phyloP scores from a whole-genome alignment of 306 rosid species.

The Vigna hirtella region DNA sequence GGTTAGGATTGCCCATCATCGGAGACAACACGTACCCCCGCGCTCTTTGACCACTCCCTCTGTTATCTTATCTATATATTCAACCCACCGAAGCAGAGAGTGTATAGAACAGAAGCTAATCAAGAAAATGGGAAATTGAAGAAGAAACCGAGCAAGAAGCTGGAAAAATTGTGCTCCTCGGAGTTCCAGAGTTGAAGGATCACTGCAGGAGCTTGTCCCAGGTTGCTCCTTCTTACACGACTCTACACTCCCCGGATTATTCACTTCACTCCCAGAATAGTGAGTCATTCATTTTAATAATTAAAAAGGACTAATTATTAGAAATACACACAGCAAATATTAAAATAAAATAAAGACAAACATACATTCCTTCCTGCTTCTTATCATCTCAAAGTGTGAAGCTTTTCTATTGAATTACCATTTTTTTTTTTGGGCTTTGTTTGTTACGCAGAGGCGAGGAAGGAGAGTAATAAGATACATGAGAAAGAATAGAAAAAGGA shows the following conservation, averaged over 20 bases:
- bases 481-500: neutral
- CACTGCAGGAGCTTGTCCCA: neutral
- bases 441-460: neutral
- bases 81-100: neutral
- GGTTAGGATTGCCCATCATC: slow-evolving; percentile 48
- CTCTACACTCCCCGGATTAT: neutral
- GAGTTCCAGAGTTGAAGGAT: neutral
- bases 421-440: neutral
- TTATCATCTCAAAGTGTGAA: neutral
- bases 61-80: neutral
- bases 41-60: neutral
- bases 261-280: neutral
- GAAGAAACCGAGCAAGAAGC: neutral
- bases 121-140: neutral
- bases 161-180: neutral
- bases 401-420: neutral
- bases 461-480: neutral
- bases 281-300: neutral
- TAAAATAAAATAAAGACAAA: neutral
- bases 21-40: neutral
- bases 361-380: slow-evolving; percentile 39
- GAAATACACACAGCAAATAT: neutral
- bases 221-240: neutral
- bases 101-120: neutral
- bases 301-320: neutral